phyloP scores from a whole-genome alignment of 495 filamentous ascomycete genomes.

The Filosporella fistucella region DNA sequence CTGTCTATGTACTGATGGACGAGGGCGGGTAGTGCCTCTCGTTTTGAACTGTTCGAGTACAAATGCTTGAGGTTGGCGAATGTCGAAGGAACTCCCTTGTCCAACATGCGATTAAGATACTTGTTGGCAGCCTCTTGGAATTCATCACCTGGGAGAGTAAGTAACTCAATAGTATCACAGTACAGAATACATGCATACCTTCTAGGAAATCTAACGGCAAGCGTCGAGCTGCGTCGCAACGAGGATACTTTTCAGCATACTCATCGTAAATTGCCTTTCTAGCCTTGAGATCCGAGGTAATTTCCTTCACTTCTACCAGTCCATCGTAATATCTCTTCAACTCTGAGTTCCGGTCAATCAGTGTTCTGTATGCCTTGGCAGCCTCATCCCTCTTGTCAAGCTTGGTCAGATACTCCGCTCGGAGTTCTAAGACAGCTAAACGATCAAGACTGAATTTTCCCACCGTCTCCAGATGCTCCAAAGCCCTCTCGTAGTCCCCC shows the following conservation, averaged over 20 bases:
- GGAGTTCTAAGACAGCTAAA: slow-evolving; percentile 83
- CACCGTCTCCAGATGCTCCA: slow-evolving; percentile 80
- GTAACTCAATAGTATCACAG: background rate
- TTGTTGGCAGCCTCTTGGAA: slow-evolving; percentile 75
- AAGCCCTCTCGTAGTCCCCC: slow-evolving; percentile 70
- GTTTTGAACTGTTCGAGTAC: slow-evolving; percentile 73
- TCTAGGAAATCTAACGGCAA: slow-evolving; percentile 87
- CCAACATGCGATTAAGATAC: slow-evolving; percentile 83
- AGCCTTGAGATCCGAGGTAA: slow-evolving; percentile 57
- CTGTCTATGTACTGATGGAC: slow-evolving; percentile 69
- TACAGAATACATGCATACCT: slow-evolving; percentile 37
- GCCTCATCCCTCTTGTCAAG: slow-evolving; percentile 79
- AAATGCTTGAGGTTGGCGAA: slow-evolving; percentile 95
- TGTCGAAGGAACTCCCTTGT: slow-evolving; percentile 92
- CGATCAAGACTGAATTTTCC: slow-evolving; percentile 77
- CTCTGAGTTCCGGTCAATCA: slow-evolving; percentile 85
- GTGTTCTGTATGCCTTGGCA: slow-evolving; percentile 68
- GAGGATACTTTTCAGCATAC: slow-evolving; percentile 73
- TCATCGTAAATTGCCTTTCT: slow-evolving; percentile 73
- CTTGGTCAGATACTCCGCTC: slow-evolving; percentile 77
- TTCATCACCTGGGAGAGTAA: slow-evolving; percentile 51
- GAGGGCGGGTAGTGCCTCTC: slow-evolving; percentile 64
- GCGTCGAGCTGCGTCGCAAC: slow-evolving; percentile 78
- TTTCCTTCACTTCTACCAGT: slow-evolving; percentile 61
- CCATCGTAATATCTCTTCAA: slow-evolving; percentile 81